phyloP scores from a whole-genome alignment of 371 early-diverging fungal genomes.

The Mortierella polycephala region DNA sequence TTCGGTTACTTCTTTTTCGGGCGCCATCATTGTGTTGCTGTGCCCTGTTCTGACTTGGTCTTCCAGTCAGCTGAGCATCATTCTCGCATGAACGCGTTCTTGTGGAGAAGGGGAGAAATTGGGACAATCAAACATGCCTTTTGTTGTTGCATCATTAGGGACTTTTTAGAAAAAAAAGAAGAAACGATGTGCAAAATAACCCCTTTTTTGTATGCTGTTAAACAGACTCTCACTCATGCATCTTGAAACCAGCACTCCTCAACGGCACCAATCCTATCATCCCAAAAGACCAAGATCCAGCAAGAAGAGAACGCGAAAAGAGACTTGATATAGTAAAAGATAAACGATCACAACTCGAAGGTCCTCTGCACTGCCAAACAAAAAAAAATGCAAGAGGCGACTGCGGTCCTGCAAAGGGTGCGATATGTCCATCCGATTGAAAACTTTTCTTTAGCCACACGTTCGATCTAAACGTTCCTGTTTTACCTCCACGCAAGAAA shows the following conservation, averaged over 20 bases:
- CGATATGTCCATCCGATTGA: constrained; percentile 54
- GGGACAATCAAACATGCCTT: constrained; percentile 46
- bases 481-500: neutral
- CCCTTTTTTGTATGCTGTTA: neutral
- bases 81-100: too few species aligned
- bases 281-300: neutral
- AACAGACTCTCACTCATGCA: neutral
- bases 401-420: constrained; percentile 34
- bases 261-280: too few species aligned
- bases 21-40: neutral
- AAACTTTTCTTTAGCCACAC: constrained; percentile 47
- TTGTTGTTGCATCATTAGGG: constrained; percentile 39
- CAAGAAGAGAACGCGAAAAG: neutral
- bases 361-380: neutral
- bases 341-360: neutral
- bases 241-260: too few species aligned
- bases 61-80: neutral
- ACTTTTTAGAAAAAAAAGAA: neutral
- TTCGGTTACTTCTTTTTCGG: too few species aligned
- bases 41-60: neutral
- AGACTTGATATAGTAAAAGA: neutral
- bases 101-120: neutral
- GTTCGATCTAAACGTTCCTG: neutral
- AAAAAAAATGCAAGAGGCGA: neutral
- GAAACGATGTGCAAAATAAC: neutral